phyloP scores from a whole-genome alignment of 768 basidiomycete species.

The Rhodotorula taiwanensis region DNA sequence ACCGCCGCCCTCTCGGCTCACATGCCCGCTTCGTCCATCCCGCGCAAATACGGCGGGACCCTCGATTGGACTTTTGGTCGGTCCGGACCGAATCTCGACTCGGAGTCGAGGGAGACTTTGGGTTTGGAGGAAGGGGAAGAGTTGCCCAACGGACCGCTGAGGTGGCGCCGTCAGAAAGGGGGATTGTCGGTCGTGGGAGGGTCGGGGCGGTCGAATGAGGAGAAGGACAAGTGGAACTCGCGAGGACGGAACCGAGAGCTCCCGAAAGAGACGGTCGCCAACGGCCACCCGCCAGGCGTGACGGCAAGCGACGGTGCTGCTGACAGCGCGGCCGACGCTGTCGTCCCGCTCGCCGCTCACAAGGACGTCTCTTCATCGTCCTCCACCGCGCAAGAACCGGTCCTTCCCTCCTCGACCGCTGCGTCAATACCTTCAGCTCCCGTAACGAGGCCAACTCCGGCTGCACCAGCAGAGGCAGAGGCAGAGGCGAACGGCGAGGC shows the following conservation, averaged over 20 bases:
- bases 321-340: no score
- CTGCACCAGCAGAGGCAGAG: no score
- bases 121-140: conserved; percentile 15
- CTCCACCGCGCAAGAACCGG: no score
- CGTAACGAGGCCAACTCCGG: no score
- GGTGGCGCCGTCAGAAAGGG: conserved; percentile 10
- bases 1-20: conserved; percentile 50
- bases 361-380: no score
- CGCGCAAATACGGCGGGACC: conserved; percentile 65
- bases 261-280: no score
- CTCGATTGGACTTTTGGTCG: conserved; percentile 66
- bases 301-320: no score
- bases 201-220: not conserved
- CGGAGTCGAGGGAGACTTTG: conserved; percentile 39
- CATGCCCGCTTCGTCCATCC: conserved; percentile 50
- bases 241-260: not conserved
- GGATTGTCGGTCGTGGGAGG: not conserved
- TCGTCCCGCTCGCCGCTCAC: no score
- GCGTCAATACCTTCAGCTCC: no score
- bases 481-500: no score
- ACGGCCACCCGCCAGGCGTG: no score
- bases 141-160: conserved; percentile 15
- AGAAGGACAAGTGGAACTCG: not conserved
- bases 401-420: no score
- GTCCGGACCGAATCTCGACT: conserved; percentile 57